Evolutionary conservation across 148 eudicot species (phyloP).

Genomic region (Vaccinium myrtillus): DNA sequence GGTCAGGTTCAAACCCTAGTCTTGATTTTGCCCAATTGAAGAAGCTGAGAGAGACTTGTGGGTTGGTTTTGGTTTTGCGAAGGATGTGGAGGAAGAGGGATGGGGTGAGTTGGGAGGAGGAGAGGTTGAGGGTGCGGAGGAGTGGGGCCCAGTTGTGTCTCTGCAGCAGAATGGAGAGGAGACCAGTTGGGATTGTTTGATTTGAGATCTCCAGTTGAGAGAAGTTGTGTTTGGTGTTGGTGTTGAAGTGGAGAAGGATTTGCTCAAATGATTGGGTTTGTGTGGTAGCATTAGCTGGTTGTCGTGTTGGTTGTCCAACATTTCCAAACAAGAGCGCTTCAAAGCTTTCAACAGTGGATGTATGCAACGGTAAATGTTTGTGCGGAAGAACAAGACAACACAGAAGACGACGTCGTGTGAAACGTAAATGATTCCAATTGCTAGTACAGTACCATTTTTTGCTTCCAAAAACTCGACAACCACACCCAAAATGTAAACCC

Average conservation of each 20-base stretch:
- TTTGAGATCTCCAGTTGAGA: constrained; percentile 52
- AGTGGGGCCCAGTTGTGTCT: constrained; percentile 58
- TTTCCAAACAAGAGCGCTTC: too few relatives aligned
- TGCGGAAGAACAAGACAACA: too few relatives aligned
- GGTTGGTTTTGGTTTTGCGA: constrained; percentile 49
- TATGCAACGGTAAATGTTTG: too few relatives aligned
- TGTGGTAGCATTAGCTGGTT: constrained; percentile 14
- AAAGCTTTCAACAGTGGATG: too few relatives aligned
- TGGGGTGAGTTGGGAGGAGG: constrained; percentile 42
- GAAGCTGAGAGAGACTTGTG: constrained; percentile 60
- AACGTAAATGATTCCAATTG: too few relatives aligned
- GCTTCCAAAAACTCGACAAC: too few relatives aligned
- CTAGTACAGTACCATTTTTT: too few relatives aligned
- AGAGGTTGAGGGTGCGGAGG: constrained; percentile 51
- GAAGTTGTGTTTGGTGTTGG: constrained; percentile 24
- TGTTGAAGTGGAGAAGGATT: constrained; percentile 23
- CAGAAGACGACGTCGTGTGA: too few relatives aligned
- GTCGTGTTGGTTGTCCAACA: too few relatives aligned
- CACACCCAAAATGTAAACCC: too few relatives aligned
- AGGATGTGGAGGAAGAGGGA: constrained; percentile 56
- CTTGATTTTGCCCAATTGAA: constrained; percentile 66
- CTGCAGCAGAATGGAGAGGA: constrained; percentile 59
- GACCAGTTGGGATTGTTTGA: constrained; percentile 44
- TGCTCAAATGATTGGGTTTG: constrained; percentile 13
- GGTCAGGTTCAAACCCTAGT: constrained; percentile 59